A percentile compares a stretch with the other conserved stretches of the same genome.
Conservation (phyloP, 768 basidiomycete species). For the Cubamyces lactineus region DNA sequence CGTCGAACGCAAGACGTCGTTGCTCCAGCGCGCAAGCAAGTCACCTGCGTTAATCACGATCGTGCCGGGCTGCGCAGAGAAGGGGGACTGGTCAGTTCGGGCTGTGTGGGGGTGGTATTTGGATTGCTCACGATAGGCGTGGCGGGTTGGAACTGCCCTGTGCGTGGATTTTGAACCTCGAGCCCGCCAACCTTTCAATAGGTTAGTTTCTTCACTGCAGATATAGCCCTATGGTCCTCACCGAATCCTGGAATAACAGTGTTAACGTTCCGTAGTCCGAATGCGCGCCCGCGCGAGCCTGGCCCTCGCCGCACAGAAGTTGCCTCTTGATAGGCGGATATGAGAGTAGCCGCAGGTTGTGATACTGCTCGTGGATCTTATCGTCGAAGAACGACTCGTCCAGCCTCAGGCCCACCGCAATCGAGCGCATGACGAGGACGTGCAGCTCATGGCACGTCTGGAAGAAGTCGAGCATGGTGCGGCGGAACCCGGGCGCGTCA, state of each 20-base stretch:
- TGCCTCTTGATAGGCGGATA: constrained; percentile 76
- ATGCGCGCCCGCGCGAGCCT: constrained; percentile 82
- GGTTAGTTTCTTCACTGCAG: no score
- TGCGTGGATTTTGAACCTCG: constrained; percentile 82
- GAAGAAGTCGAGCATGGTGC: constrained; percentile 77
- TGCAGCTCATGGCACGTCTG: constrained; percentile 80
- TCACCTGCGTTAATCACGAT: constrained; percentile 86
- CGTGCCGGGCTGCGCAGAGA: constrained; percentile 61
- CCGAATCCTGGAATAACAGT: constrained; percentile 17
- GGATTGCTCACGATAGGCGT: constrained; percentile 64
- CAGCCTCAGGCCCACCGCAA: constrained; percentile 79
- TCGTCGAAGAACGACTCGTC: constrained; percentile 76
- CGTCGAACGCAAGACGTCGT: constrained; percentile 77
- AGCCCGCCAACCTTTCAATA: constrained; percentile 67
- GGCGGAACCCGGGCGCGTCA: constrained; percentile 68
- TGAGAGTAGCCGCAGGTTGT: constrained; percentile 79
- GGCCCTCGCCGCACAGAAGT: constrained; percentile 62
- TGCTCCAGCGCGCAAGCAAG: constrained; percentile 81
- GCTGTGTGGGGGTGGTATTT: not conserved
- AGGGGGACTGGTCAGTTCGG: not conserved
- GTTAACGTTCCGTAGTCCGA: constrained; percentile 50
- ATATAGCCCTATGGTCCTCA: constrained; percentile 49
- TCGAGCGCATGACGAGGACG: constrained; percentile 77
- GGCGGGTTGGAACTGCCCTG: constrained; percentile 69
- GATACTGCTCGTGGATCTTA: constrained; percentile 74